phyloP scores from a whole-genome alignment of 495 filamentous ascomycete species.

The Penicillium angulare region DNA sequence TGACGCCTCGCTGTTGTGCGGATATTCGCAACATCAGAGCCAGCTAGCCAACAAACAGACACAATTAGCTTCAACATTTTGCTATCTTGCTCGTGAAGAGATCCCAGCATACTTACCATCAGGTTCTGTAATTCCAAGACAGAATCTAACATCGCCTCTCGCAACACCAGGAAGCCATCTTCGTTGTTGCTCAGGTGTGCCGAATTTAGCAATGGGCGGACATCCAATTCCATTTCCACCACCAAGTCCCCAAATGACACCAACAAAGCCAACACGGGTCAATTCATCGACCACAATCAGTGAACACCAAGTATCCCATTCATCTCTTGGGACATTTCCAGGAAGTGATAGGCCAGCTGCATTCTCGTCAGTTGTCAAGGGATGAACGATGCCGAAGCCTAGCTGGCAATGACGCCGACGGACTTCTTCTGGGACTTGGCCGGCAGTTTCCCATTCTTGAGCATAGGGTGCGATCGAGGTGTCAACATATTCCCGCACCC shows the following conservation, averaged over 20 bases:
- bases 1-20: constrained; percentile 46
- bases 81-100: too few species aligned
- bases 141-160: constrained; percentile 47
- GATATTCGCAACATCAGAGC: constrained; percentile 55
- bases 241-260: constrained; percentile 49
- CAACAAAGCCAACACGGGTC: constrained; percentile 41
- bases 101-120: constrained; percentile 43
- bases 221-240: constrained; percentile 53
- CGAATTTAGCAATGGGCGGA: constrained; percentile 54
- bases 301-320: constrained; percentile 52
- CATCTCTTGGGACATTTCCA: constrained; percentile 37
- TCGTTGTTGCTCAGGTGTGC: constrained; percentile 46
- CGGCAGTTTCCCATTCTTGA: constrained; percentile 49
- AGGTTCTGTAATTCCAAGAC: constrained; percentile 56
- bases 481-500: constrained; percentile 47
- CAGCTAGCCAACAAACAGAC: constrained; percentile 27
- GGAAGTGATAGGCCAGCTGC: constrained; percentile 34
- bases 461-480: constrained; percentile 42
- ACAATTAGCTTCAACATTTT: constrained; percentile 6
- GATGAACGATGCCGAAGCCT: constrained; percentile 37
- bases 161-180: constrained; percentile 51
- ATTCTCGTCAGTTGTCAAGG: constrained; percentile 36
- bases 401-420: constrained; percentile 37
- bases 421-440: constrained; percentile 40
- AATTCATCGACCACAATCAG: constrained; percentile 49